phyloP scores from a whole-genome alignment of 768 basidiomycete species.

The Ramaria rubella region DNA sequence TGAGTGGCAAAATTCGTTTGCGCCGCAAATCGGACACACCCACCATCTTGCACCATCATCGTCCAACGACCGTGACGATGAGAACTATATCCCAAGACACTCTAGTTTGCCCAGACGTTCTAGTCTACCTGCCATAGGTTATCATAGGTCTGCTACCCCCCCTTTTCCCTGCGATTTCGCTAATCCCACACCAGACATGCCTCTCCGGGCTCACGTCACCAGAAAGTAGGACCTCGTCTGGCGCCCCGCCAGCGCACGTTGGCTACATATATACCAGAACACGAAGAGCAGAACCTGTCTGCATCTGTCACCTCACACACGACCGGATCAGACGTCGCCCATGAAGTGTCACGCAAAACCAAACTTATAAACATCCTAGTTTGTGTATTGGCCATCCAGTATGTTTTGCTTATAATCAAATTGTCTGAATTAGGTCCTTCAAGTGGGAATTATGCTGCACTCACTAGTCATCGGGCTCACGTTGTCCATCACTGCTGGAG shows the following conservation, averaged over 20 bases:
- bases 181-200: neutral
- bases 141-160: conserved; percentile 1
- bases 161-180: neutral
- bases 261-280: neutral
- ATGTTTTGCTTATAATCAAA: neutral
- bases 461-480: conserved; percentile 77
- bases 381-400: conserved; percentile 18
- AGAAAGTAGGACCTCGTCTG: conserved; percentile 6
- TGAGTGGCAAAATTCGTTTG: neutral
- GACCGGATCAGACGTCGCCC: conserved; percentile 14
- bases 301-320: neutral
- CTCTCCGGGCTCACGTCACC: conserved; percentile 1
- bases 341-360: conserved; percentile 40
- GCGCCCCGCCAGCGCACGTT: neutral
- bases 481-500: conserved; percentile 57
- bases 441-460: conserved; percentile 82
- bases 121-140: neutral
- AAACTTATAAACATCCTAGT: conserved; percentile 70
- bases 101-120: too few species aligned
- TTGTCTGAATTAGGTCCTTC: conserved; percentile 51
- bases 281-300: neutral
- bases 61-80: too few species aligned
- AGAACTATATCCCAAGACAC: too few species aligned
- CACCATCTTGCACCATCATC: too few species aligned
- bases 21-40: neutral